These are phyloP conservation scores for Hypericum androsaemum DNA, from an alignment of 345 rosid genomes.

Conservation along the genomic window DNA sequence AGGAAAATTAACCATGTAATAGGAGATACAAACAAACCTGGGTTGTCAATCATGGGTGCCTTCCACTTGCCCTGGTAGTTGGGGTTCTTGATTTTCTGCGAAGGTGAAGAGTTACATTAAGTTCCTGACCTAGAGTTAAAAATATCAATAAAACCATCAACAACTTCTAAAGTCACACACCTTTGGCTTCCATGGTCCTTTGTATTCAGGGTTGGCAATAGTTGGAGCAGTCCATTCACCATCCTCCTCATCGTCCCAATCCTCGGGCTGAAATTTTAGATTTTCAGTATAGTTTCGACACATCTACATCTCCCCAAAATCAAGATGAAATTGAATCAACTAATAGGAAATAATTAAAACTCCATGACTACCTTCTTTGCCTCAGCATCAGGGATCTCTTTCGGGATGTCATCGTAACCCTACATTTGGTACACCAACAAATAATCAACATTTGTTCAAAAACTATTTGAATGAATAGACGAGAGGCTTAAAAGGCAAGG, in stretches of 20 bases:
- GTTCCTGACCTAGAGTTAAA: too few relatives aligned
- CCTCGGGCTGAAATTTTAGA: slow-evolving; percentile 61
- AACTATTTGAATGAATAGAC: neutral
- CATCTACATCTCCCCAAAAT: neutral
- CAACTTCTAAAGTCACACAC: slow-evolving; percentile 28
- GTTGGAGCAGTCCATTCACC: slow-evolving; percentile 99
- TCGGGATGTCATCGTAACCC: slow-evolving; percentile 94
- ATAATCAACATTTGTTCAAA: slow-evolving; percentile 1
- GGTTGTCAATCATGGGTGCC: slow-evolving; percentile 95
- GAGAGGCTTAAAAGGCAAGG: neutral
- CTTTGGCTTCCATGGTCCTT: slow-evolving; percentile 91
- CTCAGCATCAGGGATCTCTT: slow-evolving; percentile 79
- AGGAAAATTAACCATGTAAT: neutral
- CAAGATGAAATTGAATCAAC: neutral
- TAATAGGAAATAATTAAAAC: neutral
- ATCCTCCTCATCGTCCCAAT: slow-evolving; percentile 99
- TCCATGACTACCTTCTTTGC: slow-evolving; percentile 59
- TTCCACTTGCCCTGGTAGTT: slow-evolving; percentile 94
- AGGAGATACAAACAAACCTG: slow-evolving; percentile 42
- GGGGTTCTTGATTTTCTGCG: slow-evolving; percentile 95
- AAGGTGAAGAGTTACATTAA: slow-evolving; percentile 7
- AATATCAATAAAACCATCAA: slow-evolving; percentile 1
- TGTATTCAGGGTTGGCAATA: slow-evolving; percentile 90
- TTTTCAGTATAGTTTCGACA: slow-evolving; percentile 6
- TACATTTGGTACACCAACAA: slow-evolving; percentile 9